Evolutionary conservation across 148 eudicot genomes (phyloP), one percentile per base, ranked within the genome.

Genomic region (Amaranthus hypochondriacus): DNA sequence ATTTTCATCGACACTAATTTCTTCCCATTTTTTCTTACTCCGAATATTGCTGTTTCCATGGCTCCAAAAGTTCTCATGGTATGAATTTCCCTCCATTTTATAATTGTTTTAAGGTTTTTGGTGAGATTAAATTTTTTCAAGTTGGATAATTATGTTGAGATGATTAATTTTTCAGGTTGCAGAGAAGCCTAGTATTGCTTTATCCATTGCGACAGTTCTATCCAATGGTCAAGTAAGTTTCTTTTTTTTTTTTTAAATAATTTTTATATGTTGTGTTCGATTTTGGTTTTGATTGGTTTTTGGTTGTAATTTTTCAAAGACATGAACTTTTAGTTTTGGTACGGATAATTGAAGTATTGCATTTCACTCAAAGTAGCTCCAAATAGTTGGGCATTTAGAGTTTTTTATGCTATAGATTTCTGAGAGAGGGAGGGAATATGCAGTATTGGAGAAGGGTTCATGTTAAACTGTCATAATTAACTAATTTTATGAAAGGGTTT

Each of bases 111-210:
- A 50, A 9, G 7, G 43, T 48, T 12, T 42, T 66, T 9, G 10
- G 4, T 15, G 28, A 50, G 10, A 21, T 64, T 48, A 8, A 5
- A 28, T 62, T 52, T 2, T 7, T 6, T 71, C 7, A 62, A 18
- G 62, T 67, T 50, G 14, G 5, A 47, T 51, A 0, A 15, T 11
- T 14, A 15, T 51, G 59, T n/a, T 69, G 14, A 9, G 4, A n/a
- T 75, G 48, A 14, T 18, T 55, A 56, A n/a, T 50, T 54, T 50
- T 69, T 46, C 76, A 94, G 98, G 98, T 91, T 50, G 98, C 97
- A 54, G 98, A 94, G 83, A 94, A 94, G 73, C 98, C 98, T 2
- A 91, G 98, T 69, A 94, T 94, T 5, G 95, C 98, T 44, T 83
- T 88, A 4, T 86, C 98, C 11, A 89, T 91, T 67, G 97, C 98